phyloP scores from a whole-genome alignment of 2,329 filamentous ascomycete species.

The Rugonectria rugulosa region DNA sequence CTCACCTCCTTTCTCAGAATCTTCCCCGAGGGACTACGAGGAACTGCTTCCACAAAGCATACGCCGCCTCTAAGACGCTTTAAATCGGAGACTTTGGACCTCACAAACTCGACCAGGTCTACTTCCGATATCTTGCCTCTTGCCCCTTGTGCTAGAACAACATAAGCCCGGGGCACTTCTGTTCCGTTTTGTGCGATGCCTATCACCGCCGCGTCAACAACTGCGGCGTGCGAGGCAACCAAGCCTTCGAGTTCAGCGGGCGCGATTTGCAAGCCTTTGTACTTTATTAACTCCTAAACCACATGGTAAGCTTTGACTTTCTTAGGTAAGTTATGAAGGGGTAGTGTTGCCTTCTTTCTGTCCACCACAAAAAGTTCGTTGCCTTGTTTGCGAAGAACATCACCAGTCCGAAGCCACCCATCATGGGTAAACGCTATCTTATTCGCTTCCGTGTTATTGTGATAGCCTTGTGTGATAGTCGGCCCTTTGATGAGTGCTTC shows the following conservation, averaged over 20 bases:
- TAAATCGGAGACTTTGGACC: slow-evolving; percentile 52
- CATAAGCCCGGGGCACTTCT: slow-evolving; percentile 57
- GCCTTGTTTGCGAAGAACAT: slow-evolving; percentile 75
- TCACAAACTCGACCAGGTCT: slow-evolving; percentile 39
- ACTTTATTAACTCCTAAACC: slow-evolving; percentile 62
- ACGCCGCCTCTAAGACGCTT: slow-evolving; percentile 77
- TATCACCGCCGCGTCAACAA: slow-evolving; percentile 67
- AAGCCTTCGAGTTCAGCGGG: slow-evolving; percentile 68
- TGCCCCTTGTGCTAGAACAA: slow-evolving; percentile 37
- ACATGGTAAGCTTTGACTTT: not conserved
- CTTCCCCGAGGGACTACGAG: slow-evolving; percentile 68
- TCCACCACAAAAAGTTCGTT: slow-evolving; percentile 82
- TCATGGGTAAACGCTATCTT: slow-evolving; percentile 60
- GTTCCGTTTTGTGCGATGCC: slow-evolving; percentile 57
- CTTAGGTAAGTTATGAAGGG: not conserved
- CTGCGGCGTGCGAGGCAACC: slow-evolving; percentile 48
- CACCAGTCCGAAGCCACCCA: slow-evolving; percentile 80
- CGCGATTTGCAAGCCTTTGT: slow-evolving; percentile 70
- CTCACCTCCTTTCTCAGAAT: slow-evolving; percentile 51
- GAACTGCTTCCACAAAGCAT: slow-evolving; percentile 69
- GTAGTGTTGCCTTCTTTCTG: slow-evolving; percentile 66
- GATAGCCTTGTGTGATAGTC: slow-evolving; percentile 75
- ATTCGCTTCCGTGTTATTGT: slow-evolving; percentile 73
- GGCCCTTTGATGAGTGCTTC: slow-evolving; percentile 75
- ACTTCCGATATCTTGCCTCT: slow-evolving; percentile 35